Evolutionary conservation across 345 rosid genomes (phyloP).

Genomic region (Euphorbia peplus): DNA sequence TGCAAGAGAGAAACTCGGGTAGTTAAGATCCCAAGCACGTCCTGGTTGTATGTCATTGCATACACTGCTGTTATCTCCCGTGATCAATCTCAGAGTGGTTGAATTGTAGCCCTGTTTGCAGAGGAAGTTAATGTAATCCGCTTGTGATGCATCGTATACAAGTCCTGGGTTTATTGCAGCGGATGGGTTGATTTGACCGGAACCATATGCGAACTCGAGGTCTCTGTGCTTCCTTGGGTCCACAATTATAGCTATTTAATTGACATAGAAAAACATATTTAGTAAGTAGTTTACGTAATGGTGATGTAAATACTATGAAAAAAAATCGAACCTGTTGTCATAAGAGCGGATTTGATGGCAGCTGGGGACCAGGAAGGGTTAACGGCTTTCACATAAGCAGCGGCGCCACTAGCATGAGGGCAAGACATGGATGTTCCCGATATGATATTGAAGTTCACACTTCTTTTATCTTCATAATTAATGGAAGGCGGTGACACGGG

Average conservation of each 20-base stretch:
- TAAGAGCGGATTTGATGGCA: conserved; percentile 23
- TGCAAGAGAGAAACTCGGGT: conserved; percentile 38
- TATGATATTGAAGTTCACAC: conserved; percentile 22
- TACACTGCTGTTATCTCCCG: conserved; percentile 31
- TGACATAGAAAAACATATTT: background rate
- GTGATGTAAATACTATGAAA: too few relatives aligned
- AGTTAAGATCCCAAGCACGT: conserved; percentile 47
- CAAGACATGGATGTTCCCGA: conserved; percentile 36
- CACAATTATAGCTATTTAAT: conserved; percentile 7
- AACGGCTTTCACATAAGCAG: conserved; percentile 34
- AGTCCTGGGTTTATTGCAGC: conserved; percentile 20
- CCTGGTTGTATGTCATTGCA: conserved; percentile 25
- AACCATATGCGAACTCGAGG: conserved; percentile 18
- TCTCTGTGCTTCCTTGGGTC: conserved; percentile 19
- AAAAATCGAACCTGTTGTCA: conserved; percentile 24
- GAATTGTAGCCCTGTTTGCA: conserved; percentile 44
- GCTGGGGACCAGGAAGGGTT: conserved; percentile 32
- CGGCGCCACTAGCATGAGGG: conserved; percentile 31
- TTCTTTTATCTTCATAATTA: background rate
- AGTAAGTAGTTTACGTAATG: too few relatives aligned
- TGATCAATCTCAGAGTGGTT: conserved; percentile 24
- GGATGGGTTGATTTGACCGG: conserved; percentile 13
- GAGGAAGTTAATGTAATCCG: conserved; percentile 42
- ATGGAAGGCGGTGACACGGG: conserved; percentile 18
- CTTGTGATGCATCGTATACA: conserved; percentile 18